A percentile compares a stretch with the other conserved stretches of the same genome.
These are phyloP conservation scores for Cercospora zeina DNA, from an alignment of 2,329 filamentous ascomycete genomes.

Conservation along the genomic window DNA sequence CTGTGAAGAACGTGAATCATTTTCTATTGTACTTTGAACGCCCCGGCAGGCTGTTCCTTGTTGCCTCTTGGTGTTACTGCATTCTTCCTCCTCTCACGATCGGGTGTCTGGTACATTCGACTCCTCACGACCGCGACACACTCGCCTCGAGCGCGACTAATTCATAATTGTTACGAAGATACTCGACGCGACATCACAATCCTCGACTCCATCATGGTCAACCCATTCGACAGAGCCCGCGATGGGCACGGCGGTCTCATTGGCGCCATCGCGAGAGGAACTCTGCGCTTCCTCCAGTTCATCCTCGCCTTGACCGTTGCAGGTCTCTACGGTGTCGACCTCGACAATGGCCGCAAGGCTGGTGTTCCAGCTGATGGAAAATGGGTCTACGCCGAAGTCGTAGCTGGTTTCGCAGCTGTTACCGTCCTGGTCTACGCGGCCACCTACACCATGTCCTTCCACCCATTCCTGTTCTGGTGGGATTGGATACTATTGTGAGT, in stretches of 20 bases:
- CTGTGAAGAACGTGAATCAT: not conserved
- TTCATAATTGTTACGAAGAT: constrained; percentile 4
- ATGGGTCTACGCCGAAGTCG: constrained; percentile 78
- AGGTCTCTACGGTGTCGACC: constrained; percentile 73
- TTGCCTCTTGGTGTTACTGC: not conserved
- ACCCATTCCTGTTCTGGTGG: constrained; percentile 61
- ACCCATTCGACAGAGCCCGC: constrained; percentile 33
- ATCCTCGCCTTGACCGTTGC: constrained; percentile 73
- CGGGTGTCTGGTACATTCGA: constrained; percentile 24
- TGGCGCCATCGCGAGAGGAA: constrained; percentile 56
- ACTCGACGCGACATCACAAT: not conserved
- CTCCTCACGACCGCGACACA: not conserved
- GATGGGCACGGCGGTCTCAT: constrained; percentile 34
- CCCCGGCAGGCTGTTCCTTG: constrained; percentile 2
- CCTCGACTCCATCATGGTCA: constrained; percentile 27
- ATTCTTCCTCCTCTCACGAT: constrained; percentile 5
- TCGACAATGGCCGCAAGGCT: constrained; percentile 56
- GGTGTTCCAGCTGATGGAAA: constrained; percentile 60
- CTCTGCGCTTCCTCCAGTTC: constrained; percentile 74
- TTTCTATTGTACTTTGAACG: not conserved
- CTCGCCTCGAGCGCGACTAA: not conserved
- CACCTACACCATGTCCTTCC: constrained; percentile 56
- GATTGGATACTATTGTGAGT: constrained; percentile 65
- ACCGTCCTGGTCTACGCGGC: constrained; percentile 64
- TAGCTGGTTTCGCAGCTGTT: constrained; percentile 64